These are phyloP conservation scores for Lathyrus sativus DNA, from an alignment of 306 rosid species.

Conservation along the genomic window DNA sequence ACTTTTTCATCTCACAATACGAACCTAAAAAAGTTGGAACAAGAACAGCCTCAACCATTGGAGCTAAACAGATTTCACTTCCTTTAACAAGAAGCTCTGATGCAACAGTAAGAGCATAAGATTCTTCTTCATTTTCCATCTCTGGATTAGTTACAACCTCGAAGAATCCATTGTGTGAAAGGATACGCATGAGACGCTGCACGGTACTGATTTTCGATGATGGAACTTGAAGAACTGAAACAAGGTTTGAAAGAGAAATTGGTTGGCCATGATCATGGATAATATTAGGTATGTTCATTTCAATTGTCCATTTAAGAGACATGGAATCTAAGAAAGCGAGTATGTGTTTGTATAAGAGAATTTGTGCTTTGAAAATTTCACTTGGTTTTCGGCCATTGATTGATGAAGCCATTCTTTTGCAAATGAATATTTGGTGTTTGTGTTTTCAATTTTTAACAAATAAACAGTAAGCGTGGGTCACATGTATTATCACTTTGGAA, in stretches of 20 bases:
- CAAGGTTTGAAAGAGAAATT: background rate
- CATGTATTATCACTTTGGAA: too few relatives aligned
- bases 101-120: conserved; percentile 42
- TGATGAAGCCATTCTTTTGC: conserved; percentile 18
- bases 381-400: conserved; percentile 13
- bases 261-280: conserved; percentile 46
- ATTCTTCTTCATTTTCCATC: conserved; percentile 25
- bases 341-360: conserved; percentile 24
- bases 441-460: background rate
- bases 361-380: conserved; percentile 32
- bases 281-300: conserved; percentile 36
- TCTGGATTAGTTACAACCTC: background rate
- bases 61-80: conserved; percentile 28
- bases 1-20: conserved; percentile 30
- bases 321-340: background rate
- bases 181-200: conserved; percentile 39
- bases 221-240: conserved; percentile 42
- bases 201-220: conserved; percentile 17
- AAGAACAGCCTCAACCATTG: conserved; percentile 15
- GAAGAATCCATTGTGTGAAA: conserved; percentile 48
- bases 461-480: too few relatives aligned
- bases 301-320: conserved; percentile 37
- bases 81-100: conserved; percentile 43
- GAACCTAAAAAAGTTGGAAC: conserved; percentile 4
- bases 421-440: background rate